These are phyloP conservation scores for Paramecium octaurelia DNA, from an alignment of 73 alveolate species.

Conservation along the genomic window DNA sequence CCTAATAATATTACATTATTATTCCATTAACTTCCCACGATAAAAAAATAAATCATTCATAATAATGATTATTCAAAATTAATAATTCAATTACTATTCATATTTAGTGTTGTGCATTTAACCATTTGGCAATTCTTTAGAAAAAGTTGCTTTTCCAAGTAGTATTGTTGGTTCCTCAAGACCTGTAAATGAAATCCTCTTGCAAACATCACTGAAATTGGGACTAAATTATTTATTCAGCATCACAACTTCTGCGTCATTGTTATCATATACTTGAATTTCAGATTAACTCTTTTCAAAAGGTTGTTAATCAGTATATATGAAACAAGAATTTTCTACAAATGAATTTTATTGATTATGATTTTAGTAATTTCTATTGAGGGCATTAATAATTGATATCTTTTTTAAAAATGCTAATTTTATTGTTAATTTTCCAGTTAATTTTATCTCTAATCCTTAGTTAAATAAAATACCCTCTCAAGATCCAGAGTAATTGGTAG, in stretches of 20 bases:
- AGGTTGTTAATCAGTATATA: neutral
- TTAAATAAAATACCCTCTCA: neutral
- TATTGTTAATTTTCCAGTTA: neutral
- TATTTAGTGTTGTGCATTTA: neutral
- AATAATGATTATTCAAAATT: neutral
- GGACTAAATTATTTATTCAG: neutral
- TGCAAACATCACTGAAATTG: constrained; percentile 8
- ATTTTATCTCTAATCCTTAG: neutral
- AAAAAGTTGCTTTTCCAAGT: neutral
- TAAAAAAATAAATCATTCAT: too few species aligned
- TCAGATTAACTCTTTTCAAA: neutral
- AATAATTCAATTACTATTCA: neutral
- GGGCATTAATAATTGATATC: neutral
- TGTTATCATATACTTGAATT: neutral
- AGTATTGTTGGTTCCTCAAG: neutral
- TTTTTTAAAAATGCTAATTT: neutral
- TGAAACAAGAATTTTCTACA: neutral
- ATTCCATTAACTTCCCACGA: neutral
- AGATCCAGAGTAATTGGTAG: constrained; percentile 8
- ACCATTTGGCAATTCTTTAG: neutral
- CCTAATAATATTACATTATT: neutral
- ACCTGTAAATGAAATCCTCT: neutral
- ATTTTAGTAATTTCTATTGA: neutral
- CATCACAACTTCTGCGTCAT: neutral
- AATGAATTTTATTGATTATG: neutral